phyloP scores from a whole-genome alignment of 1,284 basidiomycete species.

The Coniferiporia sulphurascens region DNA sequence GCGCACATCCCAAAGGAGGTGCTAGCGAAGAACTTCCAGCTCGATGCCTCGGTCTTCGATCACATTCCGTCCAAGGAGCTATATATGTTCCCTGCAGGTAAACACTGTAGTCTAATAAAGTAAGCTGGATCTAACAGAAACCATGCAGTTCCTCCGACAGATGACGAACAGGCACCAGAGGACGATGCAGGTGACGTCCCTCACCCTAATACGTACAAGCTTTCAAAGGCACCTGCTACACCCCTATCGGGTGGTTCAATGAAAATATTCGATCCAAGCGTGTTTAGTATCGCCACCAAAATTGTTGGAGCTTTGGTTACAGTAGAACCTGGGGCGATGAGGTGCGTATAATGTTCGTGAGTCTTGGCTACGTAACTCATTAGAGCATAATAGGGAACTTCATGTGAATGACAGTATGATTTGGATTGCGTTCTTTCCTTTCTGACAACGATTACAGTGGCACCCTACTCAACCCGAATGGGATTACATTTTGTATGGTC shows the following conservation, averaged over 20 bases:
- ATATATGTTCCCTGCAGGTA: constrained; percentile 41
- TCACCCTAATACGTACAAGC: constrained; percentile 46
- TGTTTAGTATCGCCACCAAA: constrained; percentile 45
- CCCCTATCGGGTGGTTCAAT: constrained; percentile 52
- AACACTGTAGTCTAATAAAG: not conserved
- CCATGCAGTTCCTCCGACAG: constrained; percentile 36
- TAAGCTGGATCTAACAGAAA: constrained; percentile 13
- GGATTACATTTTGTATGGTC: constrained; percentile 44
- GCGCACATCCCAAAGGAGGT: constrained; percentile 41
- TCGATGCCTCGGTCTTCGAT: constrained; percentile 30
- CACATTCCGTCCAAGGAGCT: constrained; percentile 32
- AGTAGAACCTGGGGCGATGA: constrained; percentile 61
- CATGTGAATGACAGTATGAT: constrained; percentile 23
- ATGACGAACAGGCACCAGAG: constrained; percentile 33
- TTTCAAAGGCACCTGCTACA: constrained; percentile 48
- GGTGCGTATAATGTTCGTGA: constrained; percentile 30
- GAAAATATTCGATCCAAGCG: constrained; percentile 57
- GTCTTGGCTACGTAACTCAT: not conserved
- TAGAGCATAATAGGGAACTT: constrained; percentile 33
- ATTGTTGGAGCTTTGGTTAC: constrained; percentile 65
- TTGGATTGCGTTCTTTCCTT: not conserved
- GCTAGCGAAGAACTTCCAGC: constrained; percentile 40
- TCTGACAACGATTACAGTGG: constrained; percentile 43
- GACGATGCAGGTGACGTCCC: constrained; percentile 51
- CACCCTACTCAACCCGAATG: constrained; percentile 69